Evolutionary conservation across 352 stramenopile species (phyloP).

Genomic region (Phytopythium litorale): DNA sequence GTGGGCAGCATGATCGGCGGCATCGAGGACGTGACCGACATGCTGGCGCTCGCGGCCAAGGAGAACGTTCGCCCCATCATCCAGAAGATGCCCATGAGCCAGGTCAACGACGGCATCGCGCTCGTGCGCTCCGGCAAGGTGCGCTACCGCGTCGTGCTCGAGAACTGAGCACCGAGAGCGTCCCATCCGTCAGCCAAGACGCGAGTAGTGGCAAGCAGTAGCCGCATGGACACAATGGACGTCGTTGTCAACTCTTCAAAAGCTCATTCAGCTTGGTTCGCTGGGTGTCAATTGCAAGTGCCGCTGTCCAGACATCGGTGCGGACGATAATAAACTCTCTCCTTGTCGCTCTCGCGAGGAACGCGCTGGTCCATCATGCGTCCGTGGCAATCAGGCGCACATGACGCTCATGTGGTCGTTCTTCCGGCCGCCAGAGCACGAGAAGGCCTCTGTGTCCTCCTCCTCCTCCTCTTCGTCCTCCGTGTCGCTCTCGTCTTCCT

Average conservation of each 20-base stretch:
- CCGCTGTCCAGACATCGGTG: not conserved
- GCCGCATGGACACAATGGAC: not conserved
- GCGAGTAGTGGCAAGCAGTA: not conserved
- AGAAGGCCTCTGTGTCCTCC: not conserved
- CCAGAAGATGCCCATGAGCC: slow-evolving; percentile 39
- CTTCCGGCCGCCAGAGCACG: not conserved
- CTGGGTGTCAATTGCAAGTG: not conserved
- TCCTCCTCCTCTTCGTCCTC: not conserved
- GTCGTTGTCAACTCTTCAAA: not conserved
- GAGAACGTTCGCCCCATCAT: slow-evolving; percentile 56
- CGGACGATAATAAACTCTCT: not conserved
- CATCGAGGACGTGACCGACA: slow-evolving; percentile 79
- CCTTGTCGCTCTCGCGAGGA: not conserved
- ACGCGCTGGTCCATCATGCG: not conserved
- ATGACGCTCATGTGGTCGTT: not conserved
- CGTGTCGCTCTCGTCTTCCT: slow-evolving; percentile 23
- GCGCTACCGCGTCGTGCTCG: slow-evolving; percentile 46
- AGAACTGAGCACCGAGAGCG: slow-evolving; percentile 15
- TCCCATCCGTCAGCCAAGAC: not conserved
- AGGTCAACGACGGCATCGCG: slow-evolving; percentile 38
- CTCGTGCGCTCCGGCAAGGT: slow-evolving; percentile 33
- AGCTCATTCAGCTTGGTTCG: not conserved
- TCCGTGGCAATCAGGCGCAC: not conserved
- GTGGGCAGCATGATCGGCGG: slow-evolving; percentile 82
- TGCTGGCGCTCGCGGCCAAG: slow-evolving; percentile 77